Conservation (phyloP, 2,329 filamentous ascomycete genomes). For the Bipolaris gigantea region DNA sequence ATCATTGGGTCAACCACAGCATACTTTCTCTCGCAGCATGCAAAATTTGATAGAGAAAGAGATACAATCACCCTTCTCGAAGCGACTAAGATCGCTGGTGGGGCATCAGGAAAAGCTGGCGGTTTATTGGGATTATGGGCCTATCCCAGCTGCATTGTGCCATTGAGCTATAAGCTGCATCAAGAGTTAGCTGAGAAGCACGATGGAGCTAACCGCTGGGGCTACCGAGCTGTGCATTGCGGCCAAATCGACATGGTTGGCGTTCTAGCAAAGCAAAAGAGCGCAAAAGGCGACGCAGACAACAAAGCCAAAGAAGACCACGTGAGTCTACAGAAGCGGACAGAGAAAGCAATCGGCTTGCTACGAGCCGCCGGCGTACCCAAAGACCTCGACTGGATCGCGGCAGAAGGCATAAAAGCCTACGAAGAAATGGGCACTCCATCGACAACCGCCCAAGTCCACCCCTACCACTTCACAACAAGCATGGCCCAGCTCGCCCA, state of each 20-base stretch:
- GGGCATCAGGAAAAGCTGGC: constrained; percentile 91
- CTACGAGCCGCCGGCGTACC: constrained; percentile 67
- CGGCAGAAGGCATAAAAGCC: constrained; percentile 63
- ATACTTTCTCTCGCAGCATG: constrained; percentile 87
- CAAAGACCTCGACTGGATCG: constrained; percentile 81
- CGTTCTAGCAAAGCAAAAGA: constrained; percentile 35
- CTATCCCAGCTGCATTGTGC: constrained; percentile 81
- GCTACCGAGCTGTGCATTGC: constrained; percentile 78
- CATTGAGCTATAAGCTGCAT: constrained; percentile 82
- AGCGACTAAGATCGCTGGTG: constrained; percentile 81
- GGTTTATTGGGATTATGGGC: constrained; percentile 90
- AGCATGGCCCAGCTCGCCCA: constrained; percentile 76
- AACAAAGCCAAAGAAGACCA: constrained; percentile 40
- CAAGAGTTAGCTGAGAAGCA: constrained; percentile 83
- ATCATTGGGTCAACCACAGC: constrained; percentile 91
- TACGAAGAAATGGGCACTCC: constrained; percentile 86
- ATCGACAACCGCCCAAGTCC: constrained; percentile 86
- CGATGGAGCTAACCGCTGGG: constrained; percentile 77
- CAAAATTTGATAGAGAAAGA: constrained; percentile 71
- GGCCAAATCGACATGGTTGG: constrained; percentile 64
- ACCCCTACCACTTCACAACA: constrained; percentile 88
- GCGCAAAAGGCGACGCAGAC: constrained; percentile 29
- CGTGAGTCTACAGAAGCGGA: constrained; percentile 60
- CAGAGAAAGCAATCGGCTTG: constrained; percentile 53
- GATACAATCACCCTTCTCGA: constrained; percentile 87